phyloP scores from a whole-genome alignment of 768 basidiomycete species.

The Serendipita sp. region DNA sequence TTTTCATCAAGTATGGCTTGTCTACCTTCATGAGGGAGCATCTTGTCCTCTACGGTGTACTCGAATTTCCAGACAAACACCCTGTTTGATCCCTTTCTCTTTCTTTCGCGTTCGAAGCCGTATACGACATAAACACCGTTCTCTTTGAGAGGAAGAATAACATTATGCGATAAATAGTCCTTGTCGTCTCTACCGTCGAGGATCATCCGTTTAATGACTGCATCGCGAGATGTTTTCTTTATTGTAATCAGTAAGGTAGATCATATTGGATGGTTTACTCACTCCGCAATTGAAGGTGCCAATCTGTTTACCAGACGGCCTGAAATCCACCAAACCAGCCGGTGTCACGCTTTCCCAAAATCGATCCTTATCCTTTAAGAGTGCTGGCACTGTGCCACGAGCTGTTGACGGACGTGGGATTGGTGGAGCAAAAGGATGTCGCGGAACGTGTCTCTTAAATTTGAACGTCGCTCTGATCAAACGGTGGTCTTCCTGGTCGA shows the following conservation, averaged over 20 bases:
- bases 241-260: neutral
- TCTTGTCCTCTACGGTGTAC: conserved; percentile 54
- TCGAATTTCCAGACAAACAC: conserved; percentile 64
- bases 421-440: neutral
- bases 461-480: neutral
- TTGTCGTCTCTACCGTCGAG: conserved; percentile 49
- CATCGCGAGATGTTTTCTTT: conserved; percentile 1
- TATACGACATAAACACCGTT: conserved; percentile 65
- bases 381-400: neutral
- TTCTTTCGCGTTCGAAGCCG: conserved; percentile 36
- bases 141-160: conserved; percentile 46
- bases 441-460: neutral
- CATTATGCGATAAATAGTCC: conserved; percentile 67
- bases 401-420: neutral
- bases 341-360: neutral
- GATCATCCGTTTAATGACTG: conserved; percentile 35
- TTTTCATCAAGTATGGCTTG: conserved; percentile 50
- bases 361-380: neutral
- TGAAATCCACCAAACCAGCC: neutral
- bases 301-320: neutral
- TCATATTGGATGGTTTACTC: neutral
- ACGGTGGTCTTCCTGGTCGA: conserved; percentile 7
- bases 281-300: conserved; percentile 1
- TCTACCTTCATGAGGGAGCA: conserved; percentile 22
- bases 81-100: conserved; percentile 17